These are phyloP conservation scores for Rutstroemia sp. DNA, from an alignment of 2,329 filamentous ascomycete genomes.

Conservation along the genomic window DNA sequence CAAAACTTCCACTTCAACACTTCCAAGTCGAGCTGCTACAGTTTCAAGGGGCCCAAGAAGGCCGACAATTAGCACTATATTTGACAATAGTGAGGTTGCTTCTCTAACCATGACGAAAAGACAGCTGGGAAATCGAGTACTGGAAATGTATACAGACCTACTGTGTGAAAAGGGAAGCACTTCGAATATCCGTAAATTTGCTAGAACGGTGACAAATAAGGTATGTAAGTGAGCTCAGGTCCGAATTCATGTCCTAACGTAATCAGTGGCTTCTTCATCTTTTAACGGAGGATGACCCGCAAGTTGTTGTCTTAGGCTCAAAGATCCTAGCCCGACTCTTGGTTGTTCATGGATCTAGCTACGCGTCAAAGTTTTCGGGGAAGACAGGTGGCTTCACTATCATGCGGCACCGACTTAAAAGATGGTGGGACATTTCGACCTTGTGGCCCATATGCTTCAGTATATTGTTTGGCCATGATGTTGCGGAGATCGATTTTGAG, in stretches of 20 bases:
- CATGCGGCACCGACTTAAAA: conserved; percentile 71
- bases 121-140: conserved; percentile 65
- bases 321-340: conserved; percentile 80
- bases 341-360: conserved; percentile 71
- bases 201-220: conserved; percentile 91
- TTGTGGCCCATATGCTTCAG: conserved; percentile 86
- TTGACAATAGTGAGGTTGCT: conserved; percentile 28
- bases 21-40: conserved; percentile 32
- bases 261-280: conserved; percentile 82
- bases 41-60: conserved; percentile 21
- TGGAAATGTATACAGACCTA: conserved; percentile 70
- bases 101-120: conserved; percentile 49
- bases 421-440: conserved; percentile 81
- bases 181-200: conserved; percentile 74
- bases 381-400: conserved; percentile 86
- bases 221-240: conserved; percentile 37
- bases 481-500: conserved; percentile 66
- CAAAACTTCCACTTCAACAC: conserved; percentile 38
- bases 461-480: conserved; percentile 78
- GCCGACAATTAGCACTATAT: conserved; percentile 22
- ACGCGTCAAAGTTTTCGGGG: conserved; percentile 81
- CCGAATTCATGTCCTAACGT: conserved; percentile 28
- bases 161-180: conserved; percentile 67
- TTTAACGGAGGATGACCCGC: conserved; percentile 76
- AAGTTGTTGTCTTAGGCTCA: conserved; percentile 71